Evolutionary conservation across 305 asterid species (phyloP), one percentile per base, ranked within the genome.

Genomic region (Fraxinus sp.): DNA sequence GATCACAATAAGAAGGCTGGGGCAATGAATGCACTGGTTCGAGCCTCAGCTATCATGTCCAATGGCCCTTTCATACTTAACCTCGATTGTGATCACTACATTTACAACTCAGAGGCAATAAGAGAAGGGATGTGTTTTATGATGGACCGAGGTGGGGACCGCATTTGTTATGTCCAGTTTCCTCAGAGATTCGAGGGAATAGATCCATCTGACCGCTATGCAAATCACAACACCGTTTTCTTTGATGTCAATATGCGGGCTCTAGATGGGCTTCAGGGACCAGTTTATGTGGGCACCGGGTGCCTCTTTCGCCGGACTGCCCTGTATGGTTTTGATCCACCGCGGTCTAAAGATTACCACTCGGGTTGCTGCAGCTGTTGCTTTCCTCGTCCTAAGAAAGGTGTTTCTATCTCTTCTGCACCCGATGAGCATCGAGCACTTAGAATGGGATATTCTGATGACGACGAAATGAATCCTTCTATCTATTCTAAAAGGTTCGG

Each of bases 31-130:
- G 68, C 68, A 18, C 28, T 57, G 68, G 68, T 57, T 18, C 68
- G 68, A 57, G 68, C 68, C 68, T 57, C 68, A 57, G 68, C 68
- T 20, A 18, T 57, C 68, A 57, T 57, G 68, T 57, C 68, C 28
- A 57, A 57, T 57, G 68, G 68, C 28, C 68, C 68, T 57, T 57
- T 57, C 28, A 57, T 57, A 18, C 68, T 57, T 57, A 57, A 57
- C 68, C 68, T 57, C 68, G 68, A 57, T 57, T 57, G 68, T 57
- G 68, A 57, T 57, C 68, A 57, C 68, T 57, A 57, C 68, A 57
- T 57, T 18, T 57, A 57, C 68, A 57, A 57, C 68, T 57, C 68
- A 57, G 28, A 57, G 68, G 68, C 68, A 57, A 57, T 57, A 18
- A 57, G 68, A 57, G 68, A 57, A 57, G 68, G 68, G 11, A 57